A percentile compares a stretch with the other conserved stretches of the same genome.
These are phyloP conservation scores for Bocquillonia castaneifolia DNA, from an alignment of 441 rosid species.

Conservation along the genomic window DNA sequence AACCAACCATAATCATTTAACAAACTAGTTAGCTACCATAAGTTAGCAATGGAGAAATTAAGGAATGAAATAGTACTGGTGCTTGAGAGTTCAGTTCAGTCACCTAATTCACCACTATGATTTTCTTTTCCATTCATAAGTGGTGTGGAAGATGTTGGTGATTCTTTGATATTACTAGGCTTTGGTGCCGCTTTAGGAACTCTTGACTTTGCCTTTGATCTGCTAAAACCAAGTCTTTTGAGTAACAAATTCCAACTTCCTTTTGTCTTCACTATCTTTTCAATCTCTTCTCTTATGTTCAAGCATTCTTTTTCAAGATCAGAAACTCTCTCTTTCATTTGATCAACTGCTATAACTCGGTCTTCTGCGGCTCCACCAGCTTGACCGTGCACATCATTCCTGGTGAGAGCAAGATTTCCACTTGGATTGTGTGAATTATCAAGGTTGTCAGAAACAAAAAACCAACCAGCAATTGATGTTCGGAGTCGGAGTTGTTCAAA, in stretches of 20 bases:
- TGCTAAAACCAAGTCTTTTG: conserved; percentile 41
- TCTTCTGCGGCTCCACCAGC: conserved; percentile 19
- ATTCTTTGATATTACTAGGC: conserved; percentile 22
- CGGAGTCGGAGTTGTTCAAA: conserved; percentile 87
- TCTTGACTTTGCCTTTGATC: conserved; percentile 36
- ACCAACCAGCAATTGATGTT: conserved; percentile 70
- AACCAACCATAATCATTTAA: conserved; percentile 8
- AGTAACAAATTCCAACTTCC: conserved; percentile 56
- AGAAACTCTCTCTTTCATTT: conserved; percentile 60
- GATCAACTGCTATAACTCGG: conserved; percentile 31
- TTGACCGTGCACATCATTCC: conserved; percentile 25
- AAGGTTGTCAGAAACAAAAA: conserved; percentile 57
- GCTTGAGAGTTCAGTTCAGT: background rate
- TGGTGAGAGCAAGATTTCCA: conserved; percentile 39
- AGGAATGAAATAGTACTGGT: background rate
- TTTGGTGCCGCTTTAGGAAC: conserved; percentile 27
- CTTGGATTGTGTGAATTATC: conserved; percentile 37
- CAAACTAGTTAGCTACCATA: conserved; percentile 7
- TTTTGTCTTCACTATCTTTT: conserved; percentile 63
- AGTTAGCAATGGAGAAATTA: background rate
- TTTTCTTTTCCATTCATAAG: conserved; percentile 27
- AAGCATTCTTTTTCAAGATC: conserved; percentile 77
- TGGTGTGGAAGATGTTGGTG: conserved; percentile 29
- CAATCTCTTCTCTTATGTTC: conserved; percentile 73
- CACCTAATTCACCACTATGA: conserved; percentile 23